A percentile compares a stretch with the other conserved stretches of the same genome.
phyloP scores from a whole-genome alignment of 352 stramenopile genomes.

The Phytophthora europaea region DNA sequence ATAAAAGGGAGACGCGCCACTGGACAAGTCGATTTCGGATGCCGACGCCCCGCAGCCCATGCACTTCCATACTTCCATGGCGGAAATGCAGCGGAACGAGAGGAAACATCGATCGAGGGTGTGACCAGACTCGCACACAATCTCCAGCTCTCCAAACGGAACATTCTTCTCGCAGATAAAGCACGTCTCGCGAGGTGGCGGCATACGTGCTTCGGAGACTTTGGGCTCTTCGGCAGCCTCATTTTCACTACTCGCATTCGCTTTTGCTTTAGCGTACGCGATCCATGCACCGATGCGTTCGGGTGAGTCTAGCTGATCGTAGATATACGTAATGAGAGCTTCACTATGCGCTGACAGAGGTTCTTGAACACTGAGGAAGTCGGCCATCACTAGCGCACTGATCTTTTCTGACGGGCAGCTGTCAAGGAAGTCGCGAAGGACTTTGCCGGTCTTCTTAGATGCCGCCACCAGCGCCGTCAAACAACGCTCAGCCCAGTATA shows the following conservation, averaged over 20 bases:
- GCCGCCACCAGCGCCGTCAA: constrained; percentile 57
- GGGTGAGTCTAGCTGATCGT: constrained; percentile 61
- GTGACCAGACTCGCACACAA: constrained; percentile 68
- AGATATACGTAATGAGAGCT: constrained; percentile 66
- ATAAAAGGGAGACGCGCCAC: constrained; percentile 66
- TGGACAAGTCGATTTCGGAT: constrained; percentile 60
- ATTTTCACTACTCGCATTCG: constrained; percentile 2
- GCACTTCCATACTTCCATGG: constrained; percentile 86
- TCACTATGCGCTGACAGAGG: constrained; percentile 45
- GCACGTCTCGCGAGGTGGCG: constrained; percentile 66
- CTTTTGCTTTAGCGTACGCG: constrained; percentile 44
- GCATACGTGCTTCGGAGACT: constrained; percentile 19
- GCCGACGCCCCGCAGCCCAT: constrained; percentile 79
- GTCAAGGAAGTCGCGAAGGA: constrained; percentile 36
- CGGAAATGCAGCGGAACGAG: constrained; percentile 72
- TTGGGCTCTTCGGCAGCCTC: not conserved
- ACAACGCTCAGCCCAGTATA: constrained; percentile 75
- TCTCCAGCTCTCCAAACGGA: constrained; percentile 70
- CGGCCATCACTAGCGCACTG: constrained; percentile 80
- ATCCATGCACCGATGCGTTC: constrained; percentile 59
- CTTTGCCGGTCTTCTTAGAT: constrained; percentile 40
- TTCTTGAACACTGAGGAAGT: constrained; percentile 79
- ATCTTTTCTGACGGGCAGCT: constrained; percentile 48
- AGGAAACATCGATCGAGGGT: constrained; percentile 82
- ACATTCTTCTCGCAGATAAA: constrained; percentile 77